phyloP scores from a whole-genome alignment of 352 stramenopile species.

The Phytophthora colocasiae region DNA sequence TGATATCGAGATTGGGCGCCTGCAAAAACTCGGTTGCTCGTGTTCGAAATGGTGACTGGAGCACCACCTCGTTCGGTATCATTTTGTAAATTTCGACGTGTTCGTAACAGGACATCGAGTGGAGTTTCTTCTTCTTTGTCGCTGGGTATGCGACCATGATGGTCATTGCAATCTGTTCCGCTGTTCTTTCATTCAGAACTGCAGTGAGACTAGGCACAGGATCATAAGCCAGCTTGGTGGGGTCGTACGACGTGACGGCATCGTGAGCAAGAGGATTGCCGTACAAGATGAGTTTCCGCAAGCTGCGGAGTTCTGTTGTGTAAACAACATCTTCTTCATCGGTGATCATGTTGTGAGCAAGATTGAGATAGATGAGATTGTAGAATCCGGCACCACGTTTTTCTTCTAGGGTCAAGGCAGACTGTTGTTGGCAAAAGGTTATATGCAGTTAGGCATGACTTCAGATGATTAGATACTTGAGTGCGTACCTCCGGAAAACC shows the following conservation, averaged over 20 bases:
- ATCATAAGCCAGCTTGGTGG: conserved; percentile 73
- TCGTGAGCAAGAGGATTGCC: conserved; percentile 73
- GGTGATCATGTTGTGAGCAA: conserved; percentile 73
- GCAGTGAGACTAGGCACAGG: conserved; percentile 65
- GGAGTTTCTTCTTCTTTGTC: conserved; percentile 68
- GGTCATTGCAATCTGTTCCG: conserved; percentile 36
- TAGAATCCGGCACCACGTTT: conserved; percentile 73
- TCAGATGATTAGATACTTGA: background rate
- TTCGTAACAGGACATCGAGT: conserved; percentile 60
- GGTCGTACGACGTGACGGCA: conserved; percentile 69
- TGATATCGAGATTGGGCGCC: conserved; percentile 20
- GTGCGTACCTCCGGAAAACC: conserved; percentile 65
- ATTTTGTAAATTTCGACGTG: conserved; percentile 87
- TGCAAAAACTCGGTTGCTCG: conserved; percentile 58
- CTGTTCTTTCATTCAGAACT: conserved; percentile 39
- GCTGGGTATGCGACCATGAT: conserved; percentile 71
- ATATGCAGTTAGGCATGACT: conserved; percentile 1
- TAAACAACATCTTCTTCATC: conserved; percentile 58
- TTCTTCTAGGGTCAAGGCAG: conserved; percentile 59
- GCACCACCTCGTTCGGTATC: conserved; percentile 66
- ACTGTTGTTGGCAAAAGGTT: conserved; percentile 27
- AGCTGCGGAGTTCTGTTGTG: conserved; percentile 55
- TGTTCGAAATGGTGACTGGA: conserved; percentile 63
- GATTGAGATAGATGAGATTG: conserved; percentile 75
- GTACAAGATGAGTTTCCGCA: conserved; percentile 79